Evolutionary conservation across 106 monocot genomes (phyloP), one percentile per base, ranked within the genome.

Genomic region (Gastrodia elata): DNA sequence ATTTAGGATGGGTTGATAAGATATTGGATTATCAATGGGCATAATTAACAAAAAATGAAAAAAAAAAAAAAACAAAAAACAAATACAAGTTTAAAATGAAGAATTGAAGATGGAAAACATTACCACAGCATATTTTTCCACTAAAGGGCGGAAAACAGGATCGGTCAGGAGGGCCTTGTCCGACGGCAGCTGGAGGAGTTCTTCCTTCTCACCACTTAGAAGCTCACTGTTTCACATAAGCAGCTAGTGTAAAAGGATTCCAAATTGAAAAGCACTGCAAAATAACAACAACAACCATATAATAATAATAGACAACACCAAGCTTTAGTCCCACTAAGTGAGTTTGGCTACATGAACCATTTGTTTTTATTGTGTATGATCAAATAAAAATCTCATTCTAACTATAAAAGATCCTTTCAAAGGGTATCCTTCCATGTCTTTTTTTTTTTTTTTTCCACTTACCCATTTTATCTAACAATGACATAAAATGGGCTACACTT

Each of bases 141-240:
- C 87, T 6, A 93, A 71, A 8, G 88, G 90, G 74, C 86, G 90
- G 88, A 98, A 98, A 33, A 79, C 81, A 20, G 88, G 90, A 80
- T 98, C 97, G 25, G 15, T 33, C 25, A 98, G 80, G 41, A 98
- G 91, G 32, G 90, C 90, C 70, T 93, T 93, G 83, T 98, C 93
- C 38, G 88, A 83, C 16, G 88, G 86, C 52, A 98, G 78, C 78
- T 93, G 93, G 33, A 93, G 78, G 38, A 97, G 88, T 8, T 80
- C 88, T 76, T 90, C 90, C 76, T 98, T 98, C 80, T 93, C 90
- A 33, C 97, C 93, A 34, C 74, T 77, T 71, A 98, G 70, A 64
- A 98, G 93, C 83, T 91, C 97, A 57, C 92, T 96, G 71, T 15
- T 20, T 76, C 32, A n/a, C n/a, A 75, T 10, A 28, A 46, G 28